phyloP scores from a whole-genome alignment of 257 asterid species.

The Ballota nigra region DNA sequence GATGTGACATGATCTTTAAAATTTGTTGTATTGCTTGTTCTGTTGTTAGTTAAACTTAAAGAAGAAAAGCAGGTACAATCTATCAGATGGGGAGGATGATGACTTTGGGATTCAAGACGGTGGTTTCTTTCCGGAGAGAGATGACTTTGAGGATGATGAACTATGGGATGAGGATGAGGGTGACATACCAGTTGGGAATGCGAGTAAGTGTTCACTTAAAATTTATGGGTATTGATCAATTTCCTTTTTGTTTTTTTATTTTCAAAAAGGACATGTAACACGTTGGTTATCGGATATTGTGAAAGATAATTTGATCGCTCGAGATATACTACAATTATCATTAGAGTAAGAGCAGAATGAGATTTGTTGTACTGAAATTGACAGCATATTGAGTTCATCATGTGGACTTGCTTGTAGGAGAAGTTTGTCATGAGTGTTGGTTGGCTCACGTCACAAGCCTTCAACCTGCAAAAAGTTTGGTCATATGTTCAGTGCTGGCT shows the following conservation, averaged over 20 bases:
- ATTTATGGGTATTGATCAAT: neutral
- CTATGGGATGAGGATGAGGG: slow-evolving; percentile 66
- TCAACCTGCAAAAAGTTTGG: neutral
- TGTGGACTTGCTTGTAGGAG: neutral
- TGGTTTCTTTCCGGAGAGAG: slow-evolving; percentile 49
- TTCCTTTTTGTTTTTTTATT: neutral
- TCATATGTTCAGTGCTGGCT: neutral
- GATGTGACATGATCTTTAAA: too few species aligned
- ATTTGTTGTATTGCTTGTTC: slow-evolving; percentile 7
- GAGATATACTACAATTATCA: neutral
- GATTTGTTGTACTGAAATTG: slow-evolving; percentile 9
- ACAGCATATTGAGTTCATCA: neutral
- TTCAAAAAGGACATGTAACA: neutral
- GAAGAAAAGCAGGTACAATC: slow-evolving; percentile 68
- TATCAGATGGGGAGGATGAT: slow-evolving; percentile 95
- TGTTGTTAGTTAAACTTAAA: slow-evolving; percentile 63
- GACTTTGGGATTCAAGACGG: slow-evolving; percentile 52
- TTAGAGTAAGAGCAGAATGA: neutral
- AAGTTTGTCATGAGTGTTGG: neutral
- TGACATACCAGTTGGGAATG: slow-evolving; percentile 30
- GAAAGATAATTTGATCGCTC: too few species aligned
- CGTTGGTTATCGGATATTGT: too few species aligned
- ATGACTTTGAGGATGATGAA: slow-evolving; percentile 82
- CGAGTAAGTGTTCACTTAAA: slow-evolving; percentile 38
- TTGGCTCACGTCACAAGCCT: neutral